Percentiles rank a stretch among this genome's conserved stretches.
phyloP scores from a whole-genome alignment of 768 basidiomycete species.

The Zangia roseola region DNA sequence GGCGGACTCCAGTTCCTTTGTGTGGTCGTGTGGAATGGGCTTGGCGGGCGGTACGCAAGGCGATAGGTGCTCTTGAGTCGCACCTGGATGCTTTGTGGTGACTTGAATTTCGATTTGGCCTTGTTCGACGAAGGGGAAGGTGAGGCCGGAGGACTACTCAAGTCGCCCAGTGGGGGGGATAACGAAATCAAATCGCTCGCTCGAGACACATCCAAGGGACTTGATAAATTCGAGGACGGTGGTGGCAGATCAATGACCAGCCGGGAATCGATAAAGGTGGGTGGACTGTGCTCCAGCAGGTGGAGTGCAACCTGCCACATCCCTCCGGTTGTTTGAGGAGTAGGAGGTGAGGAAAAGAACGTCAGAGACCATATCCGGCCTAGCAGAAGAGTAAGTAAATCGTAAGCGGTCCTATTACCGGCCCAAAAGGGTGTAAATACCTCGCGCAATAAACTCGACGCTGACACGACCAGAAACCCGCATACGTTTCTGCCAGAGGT shows the following conservation, averaged over 20 bases:
- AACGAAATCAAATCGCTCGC: conserved; percentile 9
- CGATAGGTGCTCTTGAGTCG: conserved; percentile 27
- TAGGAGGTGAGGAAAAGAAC: conserved; percentile 18
- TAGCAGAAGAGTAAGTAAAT: neutral
- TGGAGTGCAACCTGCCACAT: conserved; percentile 47
- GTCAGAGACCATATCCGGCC: conserved; percentile 29
- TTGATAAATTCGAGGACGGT: neutral
- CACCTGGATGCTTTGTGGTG: conserved; percentile 19
- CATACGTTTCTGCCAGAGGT: conserved; percentile 73
- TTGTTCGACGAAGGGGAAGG: neutral
- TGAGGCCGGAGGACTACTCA: neutral
- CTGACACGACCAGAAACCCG: conserved; percentile 50
- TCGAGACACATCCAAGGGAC: neutral
- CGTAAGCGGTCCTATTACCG: neutral
- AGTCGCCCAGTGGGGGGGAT: neutral
- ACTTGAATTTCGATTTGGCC: conserved; percentile 8
- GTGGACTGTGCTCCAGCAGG: conserved; percentile 54
- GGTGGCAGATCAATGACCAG: conserved; percentile 43
- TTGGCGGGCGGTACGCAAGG: conserved; percentile 27
- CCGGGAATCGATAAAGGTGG: conserved; percentile 55
- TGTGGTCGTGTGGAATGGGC: neutral
- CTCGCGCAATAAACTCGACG: conserved; percentile 67
- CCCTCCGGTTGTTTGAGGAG: conserved; percentile 5
- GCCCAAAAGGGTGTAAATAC: conserved; percentile 18
- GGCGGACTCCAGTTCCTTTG: conserved; percentile 12